Percentiles rank a stretch among this genome's conserved stretches.
phyloP scores from a whole-genome alignment of 306 rosid genomes.

The Prunus kanzakura region DNA sequence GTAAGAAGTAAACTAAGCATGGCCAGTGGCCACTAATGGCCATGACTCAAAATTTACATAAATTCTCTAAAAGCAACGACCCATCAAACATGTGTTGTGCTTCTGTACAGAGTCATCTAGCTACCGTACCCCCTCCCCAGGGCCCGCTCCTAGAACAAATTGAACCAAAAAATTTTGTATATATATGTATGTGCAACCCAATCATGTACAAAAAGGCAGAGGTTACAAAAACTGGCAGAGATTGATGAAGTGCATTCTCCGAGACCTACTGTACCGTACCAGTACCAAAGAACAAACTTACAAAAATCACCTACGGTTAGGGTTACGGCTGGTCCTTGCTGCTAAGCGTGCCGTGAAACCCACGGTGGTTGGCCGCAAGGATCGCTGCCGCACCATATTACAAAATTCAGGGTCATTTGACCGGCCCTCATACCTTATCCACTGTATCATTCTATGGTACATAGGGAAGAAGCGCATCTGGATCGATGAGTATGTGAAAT shows the following conservation, averaged over 20 bases:
- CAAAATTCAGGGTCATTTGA: constrained; percentile 57
- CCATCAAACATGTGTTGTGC: constrained; percentile 4
- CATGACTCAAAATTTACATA: constrained; percentile 20
- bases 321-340: constrained; percentile 40
- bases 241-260: constrained; percentile 18
- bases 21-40: too few relatives aligned
- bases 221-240: constrained; percentile 11
- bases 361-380: constrained; percentile 44
- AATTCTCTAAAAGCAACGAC: constrained; percentile 8
- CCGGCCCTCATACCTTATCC: constrained; percentile 68
- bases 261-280: neutral
- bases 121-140: constrained; percentile 15
- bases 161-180: constrained; percentile 1
- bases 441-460: constrained; percentile 70
- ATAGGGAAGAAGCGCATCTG: constrained; percentile 83
- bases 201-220: neutral
- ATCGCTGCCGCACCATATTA: constrained; percentile 48
- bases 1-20: constrained; percentile 9
- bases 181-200: neutral
- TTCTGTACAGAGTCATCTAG: constrained; percentile 29
- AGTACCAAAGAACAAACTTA: neutral
- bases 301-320: constrained; percentile 27
- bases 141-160: constrained; percentile 18
- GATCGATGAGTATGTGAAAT: constrained; percentile 63
- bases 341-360: constrained; percentile 85